Evolutionary conservation across 345 rosid genomes (phyloP), one percentile per base, ranked within the genome.

Genomic region (Populus deltoides): DNA sequence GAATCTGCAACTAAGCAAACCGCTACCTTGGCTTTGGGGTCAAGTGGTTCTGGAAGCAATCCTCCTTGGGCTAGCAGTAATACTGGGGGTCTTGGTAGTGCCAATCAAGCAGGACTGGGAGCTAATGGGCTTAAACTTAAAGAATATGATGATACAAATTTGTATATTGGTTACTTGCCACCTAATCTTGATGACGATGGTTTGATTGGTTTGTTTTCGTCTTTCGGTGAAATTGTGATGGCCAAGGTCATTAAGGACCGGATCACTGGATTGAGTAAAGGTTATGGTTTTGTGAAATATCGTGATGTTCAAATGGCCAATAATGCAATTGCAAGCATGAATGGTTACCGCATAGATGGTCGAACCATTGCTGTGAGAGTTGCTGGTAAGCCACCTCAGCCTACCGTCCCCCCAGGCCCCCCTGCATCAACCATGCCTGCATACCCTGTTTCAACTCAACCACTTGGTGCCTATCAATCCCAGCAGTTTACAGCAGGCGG

Each of bases 161-260:
- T 89, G 83, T 94, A 97, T 78, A 90, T 94, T 72, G 93, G 99
- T n/a, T 97, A 94, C 80, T 87, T 94, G 86, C 99, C 98, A 25
- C 90, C 93, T 27, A 90, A 86, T 75, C 89, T 97, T 20, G 98
- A 97, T 41, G 99, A 97, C 53, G 90, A 97, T 79, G 90, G 94
- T 66, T 87, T 97, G 90, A 94, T 97, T 78, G 83, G 85, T 62
- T 81, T 97, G 81, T 97, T 97, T 77, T 86, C 97, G 8, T 65
- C 97, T 59, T 97, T 90, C 82, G 99, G 99, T 51, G 92, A 97
- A 62, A 97, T 97, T 81, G 97, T 89, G 78, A 94, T 88, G 98
- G 98, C 98, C 73, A 97, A 97, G 88, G 99, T 97, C 68, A 90
- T 97, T 70, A 97, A 92, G 88, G 99, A 97, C 76, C 87, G 89